A percentile compares a stretch with the other conserved stretches of the same genome.
phyloP scores from a whole-genome alignment of 345 rosid genomes.

The Eucalyptus erythrocorys region DNA sequence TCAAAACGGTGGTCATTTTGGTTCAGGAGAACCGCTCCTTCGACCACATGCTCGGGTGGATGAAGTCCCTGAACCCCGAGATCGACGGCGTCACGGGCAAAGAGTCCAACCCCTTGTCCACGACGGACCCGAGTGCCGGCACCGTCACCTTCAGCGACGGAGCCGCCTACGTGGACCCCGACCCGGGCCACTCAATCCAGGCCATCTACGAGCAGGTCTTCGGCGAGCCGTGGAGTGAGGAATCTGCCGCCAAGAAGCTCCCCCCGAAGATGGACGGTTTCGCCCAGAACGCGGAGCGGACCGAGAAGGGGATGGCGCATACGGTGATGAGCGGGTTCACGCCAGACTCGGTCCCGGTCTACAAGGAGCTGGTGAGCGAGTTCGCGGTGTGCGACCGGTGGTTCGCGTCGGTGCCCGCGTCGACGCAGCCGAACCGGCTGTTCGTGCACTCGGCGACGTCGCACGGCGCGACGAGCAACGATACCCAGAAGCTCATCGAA shows the following conservation, averaged over 20 bases:
- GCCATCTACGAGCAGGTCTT: slow-evolving; percentile 82
- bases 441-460: slow-evolving; percentile 6
- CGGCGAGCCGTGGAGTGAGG: slow-evolving; percentile 48
- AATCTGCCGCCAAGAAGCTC: slow-evolving; percentile 15
- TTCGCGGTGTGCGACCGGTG: slow-evolving; percentile 5
- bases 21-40: slow-evolving; percentile 94
- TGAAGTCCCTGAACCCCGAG: slow-evolving; percentile 52
- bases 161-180: slow-evolving; percentile 59
- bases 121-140: slow-evolving; percentile 30
- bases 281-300: neutral
- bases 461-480: slow-evolving; percentile 3
- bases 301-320: neutral
- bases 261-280: slow-evolving; percentile 13
- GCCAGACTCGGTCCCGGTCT: neutral
- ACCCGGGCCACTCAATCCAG: slow-evolving; percentile 77
- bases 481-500: neutral
- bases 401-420: neutral
- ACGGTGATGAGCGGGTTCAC: slow-evolving; percentile 4
- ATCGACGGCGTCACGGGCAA: slow-evolving; percentile 65
- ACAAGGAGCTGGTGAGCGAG: neutral
- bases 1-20: slow-evolving; percentile 68
- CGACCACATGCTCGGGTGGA: slow-evolving; percentile 86
- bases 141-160: slow-evolving; percentile 23
- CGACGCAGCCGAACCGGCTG: slow-evolving; percentile 5
- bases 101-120: slow-evolving; percentile 51